Evolutionary conservation across 805 yeast species (phyloP).

Genomic region (Saturnispora hagleri): DNA sequence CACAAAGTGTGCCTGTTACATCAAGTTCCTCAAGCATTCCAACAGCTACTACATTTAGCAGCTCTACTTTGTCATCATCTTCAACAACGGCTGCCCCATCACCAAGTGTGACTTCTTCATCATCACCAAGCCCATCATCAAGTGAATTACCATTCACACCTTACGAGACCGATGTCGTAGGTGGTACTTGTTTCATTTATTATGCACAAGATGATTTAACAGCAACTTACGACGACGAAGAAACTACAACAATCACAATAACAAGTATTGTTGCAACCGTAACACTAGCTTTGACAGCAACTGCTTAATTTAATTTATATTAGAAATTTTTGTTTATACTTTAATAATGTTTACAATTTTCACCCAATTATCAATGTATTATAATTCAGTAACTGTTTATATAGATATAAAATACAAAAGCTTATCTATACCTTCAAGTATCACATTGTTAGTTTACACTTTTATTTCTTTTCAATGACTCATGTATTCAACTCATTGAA

Average conservation of each 20-base stretch:
- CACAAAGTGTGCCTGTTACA: slow-evolving; percentile 7
- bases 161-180: slow-evolving; percentile 24
- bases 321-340: background rate
- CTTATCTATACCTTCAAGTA: too few species aligned
- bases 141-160: slow-evolving; percentile 17
- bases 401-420: background rate
- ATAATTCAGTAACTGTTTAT: background rate
- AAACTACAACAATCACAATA: slow-evolving; percentile 26
- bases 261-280: slow-evolving; percentile 29
- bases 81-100: slow-evolving; percentile 30
- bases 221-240: slow-evolving; percentile 19
- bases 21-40: slow-evolving; percentile 4
- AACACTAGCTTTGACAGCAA: slow-evolving; percentile 15
- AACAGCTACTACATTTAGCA: slow-evolving; percentile 29
- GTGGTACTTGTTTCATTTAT: slow-evolving; percentile 29
- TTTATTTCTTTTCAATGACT: background rate
- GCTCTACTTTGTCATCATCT: slow-evolving; percentile 30
- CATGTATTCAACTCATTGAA: slow-evolving; percentile 34
- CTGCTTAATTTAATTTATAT: background rate
- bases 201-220: slow-evolving; percentile 27
- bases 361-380: background rate
- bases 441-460: too few species aligned
- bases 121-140: slow-evolving; percentile 9
- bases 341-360: background rate
- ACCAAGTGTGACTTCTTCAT: slow-evolving; percentile 27